Conservation (phyloP, 164 flowering plant species). For the Nymphaea thermarum region DNA sequence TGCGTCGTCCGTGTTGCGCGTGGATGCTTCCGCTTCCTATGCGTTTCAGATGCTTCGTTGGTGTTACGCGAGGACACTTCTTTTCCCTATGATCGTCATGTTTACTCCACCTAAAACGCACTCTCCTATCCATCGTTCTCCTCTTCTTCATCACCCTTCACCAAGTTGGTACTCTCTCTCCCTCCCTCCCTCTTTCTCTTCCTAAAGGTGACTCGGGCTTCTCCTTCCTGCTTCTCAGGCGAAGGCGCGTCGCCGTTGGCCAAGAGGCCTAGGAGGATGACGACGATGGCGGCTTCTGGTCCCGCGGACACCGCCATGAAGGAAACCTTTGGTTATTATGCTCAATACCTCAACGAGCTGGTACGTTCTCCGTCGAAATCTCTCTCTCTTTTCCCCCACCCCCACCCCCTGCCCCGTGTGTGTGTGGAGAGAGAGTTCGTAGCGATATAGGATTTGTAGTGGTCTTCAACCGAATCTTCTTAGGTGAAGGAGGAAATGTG, state of each 20-base stretch:
- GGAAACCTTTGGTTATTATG: conserved; percentile 30
- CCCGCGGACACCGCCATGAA: conserved; percentile 21
- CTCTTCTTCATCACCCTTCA: too few relatives aligned
- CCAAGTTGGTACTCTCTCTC: not conserved
- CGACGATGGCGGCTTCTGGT: conserved; percentile 4
- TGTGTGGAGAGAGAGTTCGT: not conserved
- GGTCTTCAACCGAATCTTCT: not conserved
- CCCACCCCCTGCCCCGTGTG: not conserved
- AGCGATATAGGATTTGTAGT: too few relatives aligned
- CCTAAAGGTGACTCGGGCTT: not conserved
- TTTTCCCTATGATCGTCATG: too few relatives aligned
- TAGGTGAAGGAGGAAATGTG: not conserved
- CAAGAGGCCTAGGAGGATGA: conserved; percentile 30
- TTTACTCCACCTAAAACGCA: too few relatives aligned
- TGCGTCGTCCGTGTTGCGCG: too few relatives aligned
- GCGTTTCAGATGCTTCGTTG: too few relatives aligned
- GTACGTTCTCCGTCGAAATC: conserved; percentile 11
- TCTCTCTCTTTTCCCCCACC: not conserved
- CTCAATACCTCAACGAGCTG: conserved; percentile 39
- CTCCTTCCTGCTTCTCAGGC: conserved; percentile 6
- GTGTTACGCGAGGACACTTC: too few relatives aligned
- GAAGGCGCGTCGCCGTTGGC: conserved; percentile 18
- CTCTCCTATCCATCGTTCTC: too few relatives aligned
- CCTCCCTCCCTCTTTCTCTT: not conserved
- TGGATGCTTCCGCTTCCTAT: too few relatives aligned